Base-by-base conservation (phyloP, 2,329 filamentous ascomycete genomes). In the Calonectria ilicicola region DNA sequence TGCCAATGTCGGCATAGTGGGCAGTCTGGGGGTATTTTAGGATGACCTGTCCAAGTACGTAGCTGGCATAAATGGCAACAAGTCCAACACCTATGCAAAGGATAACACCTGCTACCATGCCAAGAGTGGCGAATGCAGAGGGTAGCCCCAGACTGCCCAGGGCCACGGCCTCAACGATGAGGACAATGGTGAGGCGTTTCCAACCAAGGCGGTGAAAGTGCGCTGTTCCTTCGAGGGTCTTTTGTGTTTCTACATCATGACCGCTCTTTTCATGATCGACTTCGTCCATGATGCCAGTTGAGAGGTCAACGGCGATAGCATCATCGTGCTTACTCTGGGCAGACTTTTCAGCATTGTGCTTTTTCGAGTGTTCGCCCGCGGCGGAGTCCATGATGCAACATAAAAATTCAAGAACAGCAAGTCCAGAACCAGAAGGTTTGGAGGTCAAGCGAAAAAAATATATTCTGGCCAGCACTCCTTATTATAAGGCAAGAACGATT, bases 211-310 rank as follows among this genome's bases (percentile, higher is more conserved):
- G 27, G 29, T 56, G 27, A n/a, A 56, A 56, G 4, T 56, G 51
- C 4, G 51, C 51, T 2, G 19, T 29, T 35, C 51, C 51, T 21
- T 56, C 27, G 21, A 53, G 42, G 2, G 63, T 51, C 23, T 70
- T 70, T 35, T 70, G 68, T 15, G 65, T 66, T 44, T 75, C 76
- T n/a, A 74, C 69, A 23, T 67, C 78, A 58, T 23, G 44, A 12
- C 19, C 44, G n/a, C 9, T n/a, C 21, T 47, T 47, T 47, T 23
- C 44, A 9, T n/a, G n/a, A n/a, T 47, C 44, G n/a, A 47, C 44
- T 23, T 47, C n/a, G n/a, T 47, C 44, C 44, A 47, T 47, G 44
- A 47, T 47, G 44, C 44, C 44, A 8, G 21, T n/a, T 12, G 44
- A 17, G n/a, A 47, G 19, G 44, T 47, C 44, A n/a, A 47, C 44